Base-by-base conservation (phyloP, 2,329 filamentous ascomycete species). In the Sporothrix mexicana region DNA sequence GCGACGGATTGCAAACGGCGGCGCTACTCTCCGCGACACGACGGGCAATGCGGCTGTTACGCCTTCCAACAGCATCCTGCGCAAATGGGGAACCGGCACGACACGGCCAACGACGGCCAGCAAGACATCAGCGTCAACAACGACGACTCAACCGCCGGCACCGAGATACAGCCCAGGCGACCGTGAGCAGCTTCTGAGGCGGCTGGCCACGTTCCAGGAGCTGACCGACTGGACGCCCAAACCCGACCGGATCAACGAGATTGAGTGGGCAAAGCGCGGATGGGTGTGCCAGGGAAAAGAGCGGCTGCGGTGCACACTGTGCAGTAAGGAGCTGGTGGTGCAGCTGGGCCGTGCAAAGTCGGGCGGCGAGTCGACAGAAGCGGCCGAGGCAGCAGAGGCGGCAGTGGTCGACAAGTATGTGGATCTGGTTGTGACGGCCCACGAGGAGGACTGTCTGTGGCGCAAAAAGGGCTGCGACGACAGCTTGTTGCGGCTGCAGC, bases 171-270 rank as follows among this genome's bases (percentile, higher is more conserved):
- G 93, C 71, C 95, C 96, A 0, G 93, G 91, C 83, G 95, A 96
- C 80, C 92, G 96, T 70, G 89, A 90, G 53, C 90, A 93, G 76
- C 94, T 98, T 74, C 85, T 98, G 12, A 89, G 88, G 77, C 86
- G 96, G 30, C 85, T 99, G 41, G 92, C 92, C 74, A 97, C 94
- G 0, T 99, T 97, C 79, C 92, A 95, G 79, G 94, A 95, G 76
- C 90, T 98, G 66, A 96, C 94, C 71, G 89, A 92, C 79, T 99
- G 95, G 95, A 92, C 93, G n/a, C 92, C 93, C 0, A 98, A 98
- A 80, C 95, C 96, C 0, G 89, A 95, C 70, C 86, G 86, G 47
- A 91, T 98, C 77, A 94, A 90, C 79, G 96, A 98, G 82, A 90
- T 98, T 8, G 92, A 94, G 80, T 99, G 96, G 96, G 95, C 95